Evolutionary conservation across 352 stramenopile species (phyloP), one percentile per base, ranked within the genome.

Genomic region (Phytophthora idaei): DNA sequence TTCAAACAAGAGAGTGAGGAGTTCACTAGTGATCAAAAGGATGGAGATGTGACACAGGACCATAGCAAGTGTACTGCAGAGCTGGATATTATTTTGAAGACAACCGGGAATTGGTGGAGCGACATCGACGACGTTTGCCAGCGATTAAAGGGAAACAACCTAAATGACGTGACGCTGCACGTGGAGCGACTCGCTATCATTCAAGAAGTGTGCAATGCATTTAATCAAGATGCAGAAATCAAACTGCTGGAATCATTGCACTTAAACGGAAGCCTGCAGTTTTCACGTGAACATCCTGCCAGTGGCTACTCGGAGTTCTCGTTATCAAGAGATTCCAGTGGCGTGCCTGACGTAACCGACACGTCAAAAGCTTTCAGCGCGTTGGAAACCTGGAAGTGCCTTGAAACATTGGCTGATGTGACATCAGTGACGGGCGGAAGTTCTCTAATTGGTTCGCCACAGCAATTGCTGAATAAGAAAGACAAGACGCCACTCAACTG

Each of bases 61-160:
- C 27, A n/a, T 14, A 32, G n/a, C 15, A 62, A 42, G 0, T 25
- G 34, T 50, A 11, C 29, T 52, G 27, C 32, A 28, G 81, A 90
- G 49, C 46, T 61, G 3, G 41, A 69, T 1, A 21, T 77, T 12
- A 84, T 93, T 37, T 29, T 81, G 2, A 69, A 78, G 14, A 53
- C 60, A 14, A 68, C 75, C 3, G 82, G 83, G 0, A 90, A 94
- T 47, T 94, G 85, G 85, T 94, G 83, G 83, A 78, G 69, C 25
- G 85, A 94, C 57, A 64, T 92, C 9, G 61, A 71, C 5, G 41
- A 37, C 0, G 66, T 92, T 42, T 91, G 83, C 60, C 41, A 36
- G n/a, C 36, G 51, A 8, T 69, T 94, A 5, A 55, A 57, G 7
- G 21, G 67, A 6, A 71, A 37, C 25, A 71, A 69, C 7, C 41